Percentiles rank a stretch among this genome's conserved stretches.
Evolutionary conservation across 2,329 filamentous ascomycete genomes (phyloP).

Genomic region (Apiospora koreana): DNA sequence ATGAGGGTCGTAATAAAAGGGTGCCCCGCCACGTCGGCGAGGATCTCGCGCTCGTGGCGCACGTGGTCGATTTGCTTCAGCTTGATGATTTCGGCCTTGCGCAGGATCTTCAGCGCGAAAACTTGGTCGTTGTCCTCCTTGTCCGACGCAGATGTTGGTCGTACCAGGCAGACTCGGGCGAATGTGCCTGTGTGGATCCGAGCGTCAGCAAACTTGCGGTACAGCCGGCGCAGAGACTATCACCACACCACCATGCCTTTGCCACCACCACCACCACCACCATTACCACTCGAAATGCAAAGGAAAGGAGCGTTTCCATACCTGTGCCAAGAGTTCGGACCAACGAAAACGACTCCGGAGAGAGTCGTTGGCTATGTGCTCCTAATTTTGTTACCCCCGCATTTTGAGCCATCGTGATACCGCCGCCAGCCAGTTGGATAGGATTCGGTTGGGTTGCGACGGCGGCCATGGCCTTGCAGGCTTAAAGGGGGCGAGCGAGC

Average conservation of each 20-base stretch:
- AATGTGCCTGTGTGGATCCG: conserved; percentile 63
- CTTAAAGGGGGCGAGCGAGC: conserved; percentile 19
- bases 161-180: conserved; percentile 78
- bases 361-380: conserved; percentile 24
- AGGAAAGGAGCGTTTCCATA: conserved; percentile 37
- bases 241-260: not conserved
- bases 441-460: conserved; percentile 20
- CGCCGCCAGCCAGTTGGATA: conserved; percentile 15
- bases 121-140: conserved; percentile 62
- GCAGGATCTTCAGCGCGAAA: conserved; percentile 80
- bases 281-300: not conserved
- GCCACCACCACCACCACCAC: not conserved
- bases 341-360: conserved; percentile 64
- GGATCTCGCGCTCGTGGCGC: conserved; percentile 77
- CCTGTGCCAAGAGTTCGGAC: conserved; percentile 78
- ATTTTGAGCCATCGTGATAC: conserved; percentile 16
- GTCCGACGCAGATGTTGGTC: conserved; percentile 55
- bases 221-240: not conserved
- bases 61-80: conserved; percentile 88
- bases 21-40: conserved; percentile 75
- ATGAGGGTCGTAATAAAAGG: conserved; percentile 82
- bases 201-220: conserved; percentile 8
- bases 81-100: conserved; percentile 71
- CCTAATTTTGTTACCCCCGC: conserved; percentile 13
- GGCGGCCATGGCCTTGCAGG: conserved; percentile 22